Conservation (phyloP, 1,284 basidiomycete genomes). For the Ceratobasidium sp. region DNA sequence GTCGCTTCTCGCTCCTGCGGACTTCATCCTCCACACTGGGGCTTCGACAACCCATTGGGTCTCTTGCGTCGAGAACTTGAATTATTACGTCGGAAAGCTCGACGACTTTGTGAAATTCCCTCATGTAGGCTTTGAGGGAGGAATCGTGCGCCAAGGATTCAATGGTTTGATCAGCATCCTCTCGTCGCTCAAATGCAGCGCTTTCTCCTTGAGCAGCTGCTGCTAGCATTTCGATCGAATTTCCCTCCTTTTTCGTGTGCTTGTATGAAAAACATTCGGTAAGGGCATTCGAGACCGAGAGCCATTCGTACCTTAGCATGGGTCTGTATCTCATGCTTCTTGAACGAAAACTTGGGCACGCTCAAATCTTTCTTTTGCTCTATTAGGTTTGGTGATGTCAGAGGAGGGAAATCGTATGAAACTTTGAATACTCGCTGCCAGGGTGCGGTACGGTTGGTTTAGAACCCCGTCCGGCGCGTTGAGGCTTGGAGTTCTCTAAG, state of each 20-base stretch:
- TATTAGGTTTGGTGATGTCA: constrained; percentile 45
- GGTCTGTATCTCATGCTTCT: constrained; percentile 54
- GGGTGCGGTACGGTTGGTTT: constrained; percentile 27
- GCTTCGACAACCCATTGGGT: constrained; percentile 89
- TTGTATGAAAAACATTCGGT: not conserved
- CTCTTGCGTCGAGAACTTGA: constrained; percentile 83
- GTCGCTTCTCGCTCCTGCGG: constrained; percentile 80
- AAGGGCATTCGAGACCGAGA: constrained; percentile 45
- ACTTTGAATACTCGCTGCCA: not conserved
- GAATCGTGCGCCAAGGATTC: constrained; percentile 6
- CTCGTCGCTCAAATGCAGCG: constrained; percentile 60
- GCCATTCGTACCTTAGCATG: constrained; percentile 57
- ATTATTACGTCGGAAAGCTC: constrained; percentile 92
- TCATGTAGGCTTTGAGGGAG: constrained; percentile 38
- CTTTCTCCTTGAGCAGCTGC: constrained; percentile 26
- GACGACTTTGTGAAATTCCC: constrained; percentile 85
- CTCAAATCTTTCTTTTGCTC: constrained; percentile 85
- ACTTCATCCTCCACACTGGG: constrained; percentile 91
- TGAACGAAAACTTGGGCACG: constrained; percentile 70
- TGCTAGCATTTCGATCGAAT: constrained; percentile 8
- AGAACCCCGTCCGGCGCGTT: constrained; percentile 15
- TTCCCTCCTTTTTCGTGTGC: constrained; percentile 9
- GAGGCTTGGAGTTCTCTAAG: constrained; percentile 22
- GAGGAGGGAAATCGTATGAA: not conserved
- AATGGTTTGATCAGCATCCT: constrained; percentile 4